These are phyloP conservation scores for Caryopteris hybrid DNA, from an alignment of 305 asterid genomes.

Conservation along the genomic window DNA sequence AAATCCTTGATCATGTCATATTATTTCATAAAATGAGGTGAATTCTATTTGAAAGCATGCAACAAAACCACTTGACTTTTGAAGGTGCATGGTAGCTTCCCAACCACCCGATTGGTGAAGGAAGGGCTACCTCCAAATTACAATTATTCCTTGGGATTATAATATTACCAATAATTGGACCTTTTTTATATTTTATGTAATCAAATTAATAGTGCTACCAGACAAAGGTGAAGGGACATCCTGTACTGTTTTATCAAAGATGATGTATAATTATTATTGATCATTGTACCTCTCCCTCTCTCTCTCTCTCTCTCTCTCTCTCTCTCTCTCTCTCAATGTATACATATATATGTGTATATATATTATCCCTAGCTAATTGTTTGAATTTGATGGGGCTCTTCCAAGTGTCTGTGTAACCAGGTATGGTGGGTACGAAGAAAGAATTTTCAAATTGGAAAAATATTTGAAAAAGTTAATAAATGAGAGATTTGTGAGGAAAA, in stretches of 20 bases:
- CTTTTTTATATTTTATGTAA: neutral
- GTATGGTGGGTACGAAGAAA: too few species aligned
- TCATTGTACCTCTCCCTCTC: neutral
- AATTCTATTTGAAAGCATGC: neutral
- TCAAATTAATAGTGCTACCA: slow-evolving; percentile 5
- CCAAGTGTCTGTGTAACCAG: slow-evolving; percentile 13
- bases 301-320: too few species aligned
- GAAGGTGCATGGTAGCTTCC: slow-evolving; percentile 11
- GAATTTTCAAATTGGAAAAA: too few species aligned
- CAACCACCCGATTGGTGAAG: slow-evolving; percentile 12
- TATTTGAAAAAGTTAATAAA: too few species aligned
- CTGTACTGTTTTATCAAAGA: slow-evolving; percentile 5
- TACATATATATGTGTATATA: too few species aligned
- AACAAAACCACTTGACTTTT: slow-evolving; percentile 2
- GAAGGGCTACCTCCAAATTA: slow-evolving; percentile 1
- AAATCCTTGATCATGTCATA: too few species aligned
- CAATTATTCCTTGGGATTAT: slow-evolving; percentile 4
- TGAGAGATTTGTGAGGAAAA: neutral
- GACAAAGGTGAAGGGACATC: slow-evolving; percentile 16
- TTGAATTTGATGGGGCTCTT: slow-evolving; percentile 14
- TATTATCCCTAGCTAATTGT: neutral
- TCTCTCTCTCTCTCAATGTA: neutral
- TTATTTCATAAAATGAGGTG: too few species aligned
- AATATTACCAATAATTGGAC: slow-evolving; percentile 8
- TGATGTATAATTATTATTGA: neutral